Evolutionary conservation across 2,329 filamentous ascomycete genomes (phyloP).

Genomic region (Apiospora pterosperma): DNA sequence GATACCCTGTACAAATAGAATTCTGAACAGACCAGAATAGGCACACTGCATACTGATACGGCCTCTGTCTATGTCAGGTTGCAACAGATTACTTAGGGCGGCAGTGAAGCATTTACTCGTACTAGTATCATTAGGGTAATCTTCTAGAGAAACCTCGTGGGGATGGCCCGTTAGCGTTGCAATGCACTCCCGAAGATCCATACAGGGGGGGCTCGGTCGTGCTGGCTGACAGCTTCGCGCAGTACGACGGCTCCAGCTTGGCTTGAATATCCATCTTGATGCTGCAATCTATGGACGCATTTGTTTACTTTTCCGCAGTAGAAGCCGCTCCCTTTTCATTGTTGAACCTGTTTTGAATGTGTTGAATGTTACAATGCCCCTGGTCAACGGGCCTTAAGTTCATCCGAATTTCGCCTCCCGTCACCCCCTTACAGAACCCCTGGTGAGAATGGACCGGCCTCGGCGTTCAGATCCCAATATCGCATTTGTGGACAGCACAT

Average conservation of each 20-base stretch:
- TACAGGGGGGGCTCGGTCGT: not conserved
- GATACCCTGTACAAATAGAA: not conserved
- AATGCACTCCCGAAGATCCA: not conserved
- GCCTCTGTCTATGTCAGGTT: not conserved
- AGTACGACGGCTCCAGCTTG: not conserved
- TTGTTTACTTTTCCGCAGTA: not conserved
- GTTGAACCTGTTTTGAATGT: not conserved
- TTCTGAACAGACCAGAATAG: not conserved
- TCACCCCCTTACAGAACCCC: not conserved
- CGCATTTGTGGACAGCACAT: too few relatives aligned
- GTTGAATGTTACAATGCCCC: conserved; percentile 2
- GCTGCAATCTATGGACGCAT: not conserved
- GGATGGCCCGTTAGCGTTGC: not conserved
- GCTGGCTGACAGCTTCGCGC: not conserved
- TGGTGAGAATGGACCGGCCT: not conserved
- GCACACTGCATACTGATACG: not conserved
- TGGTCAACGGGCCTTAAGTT: not conserved
- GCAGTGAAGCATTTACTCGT: not conserved
- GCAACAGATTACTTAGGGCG: not conserved
- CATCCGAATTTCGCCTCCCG: not conserved
- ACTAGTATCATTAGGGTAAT: not conserved
- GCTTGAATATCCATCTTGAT: conserved; percentile 2
- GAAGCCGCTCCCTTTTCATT: not conserved
- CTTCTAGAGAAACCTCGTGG: not conserved
- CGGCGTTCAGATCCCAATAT: not conserved